A percentile compares a stretch with the other conserved stretches of the same genome.
Evolutionary conservation across 148 eudicot genomes (phyloP).

Genomic region (Pharnaceum exiguum): DNA sequence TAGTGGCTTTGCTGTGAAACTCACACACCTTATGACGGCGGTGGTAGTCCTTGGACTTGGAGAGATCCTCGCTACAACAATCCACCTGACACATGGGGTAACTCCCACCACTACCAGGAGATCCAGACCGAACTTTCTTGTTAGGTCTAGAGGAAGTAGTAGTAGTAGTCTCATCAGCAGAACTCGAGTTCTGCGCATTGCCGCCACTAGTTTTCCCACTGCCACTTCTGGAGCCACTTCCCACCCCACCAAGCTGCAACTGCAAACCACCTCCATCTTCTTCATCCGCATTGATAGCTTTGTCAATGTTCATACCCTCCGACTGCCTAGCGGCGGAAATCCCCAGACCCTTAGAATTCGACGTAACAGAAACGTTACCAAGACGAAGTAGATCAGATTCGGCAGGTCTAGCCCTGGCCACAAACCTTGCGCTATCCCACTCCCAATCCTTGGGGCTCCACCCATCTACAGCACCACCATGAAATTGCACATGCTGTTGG

Average conservation of each 20-base stretch:
- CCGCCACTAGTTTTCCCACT: constrained; percentile 9
- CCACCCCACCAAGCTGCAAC: constrained; percentile 26
- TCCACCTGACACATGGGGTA: constrained; percentile 83
- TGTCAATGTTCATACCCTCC: neutral
- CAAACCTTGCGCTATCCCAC: constrained; percentile 25
- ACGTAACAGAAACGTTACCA: constrained; percentile 2
- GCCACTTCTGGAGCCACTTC: neutral
- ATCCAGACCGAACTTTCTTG: constrained; percentile 31
- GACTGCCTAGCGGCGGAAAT: no score
- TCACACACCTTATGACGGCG: constrained; percentile 85
- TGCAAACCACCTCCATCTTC: constrained; percentile 12
- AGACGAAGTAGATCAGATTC: constrained; percentile 14
- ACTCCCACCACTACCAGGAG: constrained; percentile 29
- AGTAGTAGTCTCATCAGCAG: constrained; percentile 16
- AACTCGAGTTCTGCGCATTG: constrained; percentile 9
- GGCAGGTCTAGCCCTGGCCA: constrained; percentile 11
- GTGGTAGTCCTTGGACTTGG: constrained; percentile 77
- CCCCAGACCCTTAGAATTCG: neutral
- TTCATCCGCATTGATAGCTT: neutral
- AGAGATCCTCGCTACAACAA: constrained; percentile 67
- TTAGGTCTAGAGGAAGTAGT: constrained; percentile 19
- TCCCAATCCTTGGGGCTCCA: constrained; percentile 29
- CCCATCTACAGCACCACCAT: constrained; percentile 13
- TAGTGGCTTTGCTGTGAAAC: constrained; percentile 66
- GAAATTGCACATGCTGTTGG: constrained; percentile 4